Percentiles rank a stretch among this genome's conserved stretches.
Conservation (phyloP, 2,329 filamentous ascomycete species). For the Colletotrichum ledebouriae region DNA sequence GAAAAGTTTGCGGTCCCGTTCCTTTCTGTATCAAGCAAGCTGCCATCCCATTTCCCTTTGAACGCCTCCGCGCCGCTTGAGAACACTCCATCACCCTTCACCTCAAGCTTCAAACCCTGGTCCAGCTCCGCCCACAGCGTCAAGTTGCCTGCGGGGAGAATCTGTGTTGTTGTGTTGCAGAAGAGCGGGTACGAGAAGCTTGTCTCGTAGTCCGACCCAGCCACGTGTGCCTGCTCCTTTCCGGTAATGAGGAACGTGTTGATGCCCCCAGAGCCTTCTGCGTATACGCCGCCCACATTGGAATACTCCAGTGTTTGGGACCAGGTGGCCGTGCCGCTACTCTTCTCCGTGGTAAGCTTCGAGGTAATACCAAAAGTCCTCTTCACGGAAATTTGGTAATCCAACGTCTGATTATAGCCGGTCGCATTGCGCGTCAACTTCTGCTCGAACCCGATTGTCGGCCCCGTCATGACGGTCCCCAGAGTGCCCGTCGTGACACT, state of each 20-base stretch:
- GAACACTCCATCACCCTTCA: slow-evolving; percentile 60
- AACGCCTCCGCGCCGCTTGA: slow-evolving; percentile 73
- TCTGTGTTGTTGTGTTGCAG: slow-evolving; percentile 63
- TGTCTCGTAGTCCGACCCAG: slow-evolving; percentile 48
- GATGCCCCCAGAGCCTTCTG: slow-evolving; percentile 44
- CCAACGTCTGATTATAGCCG: slow-evolving; percentile 71
- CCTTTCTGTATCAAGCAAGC: slow-evolving; percentile 63
- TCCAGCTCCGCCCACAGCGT: slow-evolving; percentile 58
- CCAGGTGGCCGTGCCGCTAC: slow-evolving; percentile 62
- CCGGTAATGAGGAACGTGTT: slow-evolving; percentile 50
- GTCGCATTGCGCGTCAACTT: slow-evolving; percentile 59
- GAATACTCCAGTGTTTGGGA: slow-evolving; percentile 68
- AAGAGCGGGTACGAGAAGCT: slow-evolving; percentile 72
- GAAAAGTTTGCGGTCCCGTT: slow-evolving; percentile 70
- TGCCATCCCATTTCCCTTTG: slow-evolving; percentile 42
- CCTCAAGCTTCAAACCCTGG: slow-evolving; percentile 56
- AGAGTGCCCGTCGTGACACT: slow-evolving; percentile 65
- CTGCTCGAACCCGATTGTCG: slow-evolving; percentile 65
- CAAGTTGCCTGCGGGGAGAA: slow-evolving; percentile 58
- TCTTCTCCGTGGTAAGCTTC: slow-evolving; percentile 62
- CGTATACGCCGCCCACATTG: slow-evolving; percentile 60
- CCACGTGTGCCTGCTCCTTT: slow-evolving; percentile 44
- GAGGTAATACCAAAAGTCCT: slow-evolving; percentile 69
- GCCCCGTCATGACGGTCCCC: slow-evolving; percentile 51
- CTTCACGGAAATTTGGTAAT: slow-evolving; percentile 68